Evolutionary conservation across 2,329 filamentous ascomycete genomes (phyloP), one percentile per base, ranked within the genome.

Genomic region (Purpureocillium takamizusanense): DNA sequence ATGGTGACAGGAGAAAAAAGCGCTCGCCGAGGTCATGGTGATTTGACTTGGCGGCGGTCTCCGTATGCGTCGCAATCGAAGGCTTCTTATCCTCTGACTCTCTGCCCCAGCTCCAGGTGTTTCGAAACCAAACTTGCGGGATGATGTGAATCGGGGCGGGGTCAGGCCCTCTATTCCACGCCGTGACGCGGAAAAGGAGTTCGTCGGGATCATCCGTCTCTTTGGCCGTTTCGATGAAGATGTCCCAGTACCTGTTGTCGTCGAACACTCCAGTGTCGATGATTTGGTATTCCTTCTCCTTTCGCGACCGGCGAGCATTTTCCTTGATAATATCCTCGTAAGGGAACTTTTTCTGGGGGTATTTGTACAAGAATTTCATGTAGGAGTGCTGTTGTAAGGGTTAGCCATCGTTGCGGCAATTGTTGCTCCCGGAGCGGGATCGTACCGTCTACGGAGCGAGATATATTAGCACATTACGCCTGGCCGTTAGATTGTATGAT

Each of bases 321-420:
- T 94, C 86, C 46, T 86, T 70, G 47, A 94, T 67, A 34, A 97
- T 70, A 47, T 95, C 80, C 60, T 95, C 74, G 67, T 97, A 97
- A 3, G 90, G 92, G 54, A 97, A 97, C 46, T 82, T 79, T 52
- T 75, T 76, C 63, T 97, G 90, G 1, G 92, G 92, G 53, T 95
- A 94, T 63, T 97, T 97, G 76, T 97, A 97, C 49, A 97, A 81
- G 56, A 81, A 94, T 62, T 97, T 97, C 90, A 97, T 97, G 69
- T 97, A 97, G 21, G 90, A 94, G 63, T 95, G 89, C 85, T 89
- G 59, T 23, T 41, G 38, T 25, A 25, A 17, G 41, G 42, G 44
- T 54, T 46, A 50, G 38, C 41, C 7, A 17, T 32, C 41, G 8
- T 17, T 32, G 12, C 15, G 31, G 16, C 31, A 35, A 36, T 38